Evolutionary conservation across 2,329 filamentous ascomycete genomes (phyloP).

Genomic region (Exutisphaerella laricina): DNA sequence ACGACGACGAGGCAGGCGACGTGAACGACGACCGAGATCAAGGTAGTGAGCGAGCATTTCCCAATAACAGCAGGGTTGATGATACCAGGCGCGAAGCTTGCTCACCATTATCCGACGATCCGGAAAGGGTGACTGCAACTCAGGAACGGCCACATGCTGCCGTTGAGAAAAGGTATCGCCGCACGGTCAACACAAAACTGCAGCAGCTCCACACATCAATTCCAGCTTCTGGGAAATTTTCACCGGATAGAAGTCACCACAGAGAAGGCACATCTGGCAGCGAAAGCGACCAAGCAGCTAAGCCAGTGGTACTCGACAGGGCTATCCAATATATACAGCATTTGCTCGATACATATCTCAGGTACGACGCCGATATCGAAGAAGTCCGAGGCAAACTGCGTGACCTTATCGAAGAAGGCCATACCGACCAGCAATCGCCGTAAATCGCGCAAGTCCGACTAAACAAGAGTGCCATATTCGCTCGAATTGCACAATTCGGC

Average conservation of each 20-base stretch:
- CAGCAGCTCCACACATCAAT: slow-evolving; percentile 17
- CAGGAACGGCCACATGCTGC: slow-evolving; percentile 17
- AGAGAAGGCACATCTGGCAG: not conserved
- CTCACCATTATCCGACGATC: too few relatives aligned
- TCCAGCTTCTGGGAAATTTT: slow-evolving; percentile 15
- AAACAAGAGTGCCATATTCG: too few relatives aligned
- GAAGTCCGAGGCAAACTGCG: slow-evolving; percentile 12
- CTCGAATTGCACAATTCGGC: too few relatives aligned
- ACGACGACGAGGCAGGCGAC: too few relatives aligned
- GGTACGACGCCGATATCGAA: slow-evolving; percentile 18
- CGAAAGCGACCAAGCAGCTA: not conserved
- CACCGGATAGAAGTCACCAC: not conserved
- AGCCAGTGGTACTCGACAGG: slow-evolving; percentile 15
- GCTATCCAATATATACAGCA: slow-evolving; percentile 19
- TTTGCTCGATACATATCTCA: slow-evolving; percentile 16
- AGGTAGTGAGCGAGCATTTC: too few relatives aligned
- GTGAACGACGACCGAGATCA: too few relatives aligned
- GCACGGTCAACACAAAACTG: slow-evolving; percentile 17
- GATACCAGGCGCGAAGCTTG: too few relatives aligned
- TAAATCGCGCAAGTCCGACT: too few relatives aligned
- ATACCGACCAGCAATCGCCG: not conserved
- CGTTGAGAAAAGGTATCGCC: slow-evolving; percentile 17
- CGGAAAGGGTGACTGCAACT: too few relatives aligned
- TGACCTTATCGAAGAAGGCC: slow-evolving; percentile 3
- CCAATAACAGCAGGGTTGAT: too few relatives aligned